Percentiles rank a stretch among this genome's conserved stretches.
Evolutionary conservation across 805 yeast species (phyloP).

Genomic region (Yamadazyma laniorum): DNA sequence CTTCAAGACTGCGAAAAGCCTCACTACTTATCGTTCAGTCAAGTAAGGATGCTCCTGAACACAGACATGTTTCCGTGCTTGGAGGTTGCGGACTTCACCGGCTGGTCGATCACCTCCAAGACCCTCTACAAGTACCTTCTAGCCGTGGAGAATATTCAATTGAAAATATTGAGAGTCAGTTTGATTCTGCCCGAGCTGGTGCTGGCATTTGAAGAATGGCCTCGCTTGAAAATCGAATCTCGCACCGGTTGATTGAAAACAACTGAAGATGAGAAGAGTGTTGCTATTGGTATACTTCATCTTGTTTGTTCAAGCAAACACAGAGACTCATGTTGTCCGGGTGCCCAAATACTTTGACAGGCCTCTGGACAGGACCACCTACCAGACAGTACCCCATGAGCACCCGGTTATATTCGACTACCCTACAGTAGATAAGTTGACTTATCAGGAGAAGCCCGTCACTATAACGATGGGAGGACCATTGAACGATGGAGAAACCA

Average conservation of each 20-base stretch:
- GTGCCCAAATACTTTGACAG: slow-evolving; percentile 37
- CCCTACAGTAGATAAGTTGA: slow-evolving; percentile 20
- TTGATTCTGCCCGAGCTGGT: neutral
- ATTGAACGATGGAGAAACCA: slow-evolving; percentile 6
- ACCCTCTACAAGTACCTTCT: neutral
- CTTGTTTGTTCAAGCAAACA: slow-evolving; percentile 25
- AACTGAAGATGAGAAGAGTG: neutral
- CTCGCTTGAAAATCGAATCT: slow-evolving; percentile 7
- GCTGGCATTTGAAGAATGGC: slow-evolving; percentile 2
- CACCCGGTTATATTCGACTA: slow-evolving; percentile 21
- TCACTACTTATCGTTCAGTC: slow-evolving; percentile 12
- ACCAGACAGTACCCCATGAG: slow-evolving; percentile 23
- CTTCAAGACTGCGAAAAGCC: slow-evolving; percentile 7
- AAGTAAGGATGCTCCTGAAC: slow-evolving; percentile 12
- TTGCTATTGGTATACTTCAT: neutral
- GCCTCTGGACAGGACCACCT: slow-evolving; percentile 14
- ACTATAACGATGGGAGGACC: neutral
- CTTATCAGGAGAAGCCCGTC: neutral
- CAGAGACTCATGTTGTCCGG: slow-evolving; percentile 32
- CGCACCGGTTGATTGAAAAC: neutral
- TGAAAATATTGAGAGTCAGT: slow-evolving; percentile 1
- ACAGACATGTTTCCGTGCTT: slow-evolving; percentile 12
- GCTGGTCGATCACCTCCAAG: slow-evolving; percentile 14
- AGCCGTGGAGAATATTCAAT: neutral
- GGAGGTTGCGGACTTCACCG: slow-evolving; percentile 10